Evolutionary conservation across 2,329 filamentous ascomycete genomes (phyloP), one percentile per base, ranked within the genome.

Genomic region (Fusarium pininemorale): DNA sequence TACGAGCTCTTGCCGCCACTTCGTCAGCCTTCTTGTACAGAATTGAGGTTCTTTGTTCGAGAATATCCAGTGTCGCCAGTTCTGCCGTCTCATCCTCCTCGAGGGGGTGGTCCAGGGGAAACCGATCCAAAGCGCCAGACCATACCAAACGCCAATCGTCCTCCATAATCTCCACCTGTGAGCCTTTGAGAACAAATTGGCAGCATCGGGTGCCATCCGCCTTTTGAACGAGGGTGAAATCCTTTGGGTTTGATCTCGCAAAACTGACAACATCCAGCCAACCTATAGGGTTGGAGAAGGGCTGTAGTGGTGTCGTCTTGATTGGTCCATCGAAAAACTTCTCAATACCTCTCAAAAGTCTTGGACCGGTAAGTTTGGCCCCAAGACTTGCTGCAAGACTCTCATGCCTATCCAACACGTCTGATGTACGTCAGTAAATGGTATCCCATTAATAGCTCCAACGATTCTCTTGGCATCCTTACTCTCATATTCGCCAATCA

Each of bases 251-350:
- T 73, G 90, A 90, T 79, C 93, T 93, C 72, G 94, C 93, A 82
- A 95, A 96, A 74, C 93, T 91, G 74, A 97, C 93, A 59, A 97
- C 91, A 78, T 97, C 94, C 44, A 96, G 86, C 94, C 94, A 98
- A 18, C 91, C 92, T 63, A 96, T 88, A 11, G 87, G 87, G 9
- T 87, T 88, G 38, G 87, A 83, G 87, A 89, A 79, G 83, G 90
- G 81, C 88, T 93, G 77, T 86, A 87, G 65, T 57, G 80, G 84
- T 60, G 76, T 84, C 15, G 83, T 86, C 61, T 80, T 90, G 69
- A 95, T 94, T 28, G 93, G 91, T 0, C 93, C 93, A 73, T 97
- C 94, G 78, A 98, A 97, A 63, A 96, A 87, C 60, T 93, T 90
- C 81, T 97, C 94, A 80, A 97, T 94, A 47, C 94, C 92, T 82